Evolutionary conservation across 805 yeast genomes (phyloP), one percentile per base, ranked within the genome.

Genomic region (Schwanniomyces pseudopolymorphus): DNA sequence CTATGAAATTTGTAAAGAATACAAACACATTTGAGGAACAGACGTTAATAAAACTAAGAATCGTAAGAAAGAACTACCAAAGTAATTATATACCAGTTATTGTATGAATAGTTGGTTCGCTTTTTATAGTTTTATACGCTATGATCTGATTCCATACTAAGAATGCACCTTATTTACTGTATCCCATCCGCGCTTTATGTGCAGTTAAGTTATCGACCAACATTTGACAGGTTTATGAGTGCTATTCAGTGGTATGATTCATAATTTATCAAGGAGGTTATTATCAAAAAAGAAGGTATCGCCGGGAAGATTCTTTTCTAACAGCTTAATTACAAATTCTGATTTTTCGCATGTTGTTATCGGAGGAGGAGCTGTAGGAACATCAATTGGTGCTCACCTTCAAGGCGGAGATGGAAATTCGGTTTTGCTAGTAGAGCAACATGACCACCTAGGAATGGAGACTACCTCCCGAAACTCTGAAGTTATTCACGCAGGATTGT

Each of bases 381-480:
- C 87, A 3, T 89, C 96, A 0, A 75, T 89, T 45, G 96, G 87
- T 0, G 81, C 92, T 1, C 84, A 85, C 52, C 69, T 90, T 26
- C 74, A 61, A 47, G 64, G 70, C 42, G 57, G 63, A 3, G 51
- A 73, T n/a, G 62, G 72, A 4, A 77, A 77, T 46, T 67, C 67
- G 4, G 89, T 89, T 0, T 62, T 87, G 1, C 60, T 91, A 8
- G 61, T 90, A 2, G 97, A 90, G 55, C 81, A 85, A 57, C 81
- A 89, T 60, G 62, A 66, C 1, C 71, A 72, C 28, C 61, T 81
- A 41, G 97, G 96, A 1, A 77, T 79, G 53, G 97, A 90, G 56
- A 89, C 96, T 0, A 85, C 95, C 5, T 78, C 92, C n/a, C 72
- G 97, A 43, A 90, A 90, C 69, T 87, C 96, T 1, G 97, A 91